Evolutionary conservation across 352 stramenopile genomes (phyloP), one percentile per base, ranked within the genome.

Genomic region (Globisporangium canariense): DNA sequence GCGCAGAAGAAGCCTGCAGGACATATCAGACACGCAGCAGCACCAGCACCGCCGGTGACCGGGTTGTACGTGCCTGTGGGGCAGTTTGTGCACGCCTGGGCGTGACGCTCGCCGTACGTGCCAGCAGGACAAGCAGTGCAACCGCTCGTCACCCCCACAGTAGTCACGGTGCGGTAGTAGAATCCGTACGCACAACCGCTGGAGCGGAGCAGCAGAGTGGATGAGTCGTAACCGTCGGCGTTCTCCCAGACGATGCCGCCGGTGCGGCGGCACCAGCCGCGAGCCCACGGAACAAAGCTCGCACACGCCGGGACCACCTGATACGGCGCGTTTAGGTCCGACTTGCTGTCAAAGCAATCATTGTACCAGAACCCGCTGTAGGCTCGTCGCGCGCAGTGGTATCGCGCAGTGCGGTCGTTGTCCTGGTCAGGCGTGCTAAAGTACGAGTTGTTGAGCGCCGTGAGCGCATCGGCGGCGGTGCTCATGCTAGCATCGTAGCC

Each of bases 371-470:
- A 89, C 0, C 79, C 79, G n/a, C 71, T 85, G 18, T 61, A 73
- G n/a, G 66, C 69, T 63, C 62, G 72, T 51, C 71, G 73, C 0
- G 79, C 77, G 46, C 79, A 89, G 57, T 86, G 67, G 58, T 85
- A 76, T 4, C 47, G 75, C 25, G 67, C 69, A 3, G 70, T 53
- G 20, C 76, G 57, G 62, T 89, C 79, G 32, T 87, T 87, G 60
- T 87, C 79, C 18, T 73, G 68, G 36, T 89, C 79, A 7, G 77
- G 62, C 0, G 79, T 83, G 47, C 79, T 89, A 20, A 89, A 89
- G 58, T 82, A 86, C 25, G 70, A 77, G 51, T 83, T 87, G 50
- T 73, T 83, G 40, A 89, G 74, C 6, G 52, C 13, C 2, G 30
- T 76, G 18, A 89, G 61, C 9, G 66, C 79, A 64, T 89, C 78